Evolutionary conservation across 2,329 filamentous ascomycete genomes (phyloP), one percentile per base, ranked within the genome.

Genomic region (Apiospora hydei): DNA sequence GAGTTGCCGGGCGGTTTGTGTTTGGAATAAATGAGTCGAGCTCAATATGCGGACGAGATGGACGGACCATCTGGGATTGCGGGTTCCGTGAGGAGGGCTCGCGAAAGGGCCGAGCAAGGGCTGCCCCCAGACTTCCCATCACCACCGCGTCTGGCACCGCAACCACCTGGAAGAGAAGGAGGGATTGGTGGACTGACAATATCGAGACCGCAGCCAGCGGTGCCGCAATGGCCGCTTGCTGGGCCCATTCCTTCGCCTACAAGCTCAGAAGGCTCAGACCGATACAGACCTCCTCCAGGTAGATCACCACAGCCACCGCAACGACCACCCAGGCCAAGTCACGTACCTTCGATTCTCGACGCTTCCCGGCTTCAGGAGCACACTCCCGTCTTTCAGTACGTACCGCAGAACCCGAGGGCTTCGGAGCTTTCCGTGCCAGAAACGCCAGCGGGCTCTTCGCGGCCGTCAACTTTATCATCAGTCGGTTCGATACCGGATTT

Each of bases 401-500:
- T 78, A 47, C 82, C 83, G 5, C 83, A 84, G 69, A 78, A 77
- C 66, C 75, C 77, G 8, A 81, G 83, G 68, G 82, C 80, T 72
- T 82, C 82, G 18, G 80, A 85, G 38, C 76, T 82, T n/a, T 83
- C 83, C 3, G 82, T 85, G 6, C 84, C 86, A 1, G 84, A 86
- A 69, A 87, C 86, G 1, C 83, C 84, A 3, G 85, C 83, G 1
- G 66, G 41, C 13, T 82, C 85, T 53, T 88, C 87, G 57, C 85
- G 88, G n/a, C 82, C 82, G 18, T 89, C 88, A 1, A 88, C 87
- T 4, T 76, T 86, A 16, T 88, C 87, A 4, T 88, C 87, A 1
- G 83, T 87, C 24, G 89, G 85, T 46, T 87, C 89, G 4, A 89
- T 91, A 72, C 88, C 89, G 4, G 89, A 92, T 73, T 89, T 90